Conservation (phyloP, 163 green algal species). For the Smithsoniella earleae region DNA sequence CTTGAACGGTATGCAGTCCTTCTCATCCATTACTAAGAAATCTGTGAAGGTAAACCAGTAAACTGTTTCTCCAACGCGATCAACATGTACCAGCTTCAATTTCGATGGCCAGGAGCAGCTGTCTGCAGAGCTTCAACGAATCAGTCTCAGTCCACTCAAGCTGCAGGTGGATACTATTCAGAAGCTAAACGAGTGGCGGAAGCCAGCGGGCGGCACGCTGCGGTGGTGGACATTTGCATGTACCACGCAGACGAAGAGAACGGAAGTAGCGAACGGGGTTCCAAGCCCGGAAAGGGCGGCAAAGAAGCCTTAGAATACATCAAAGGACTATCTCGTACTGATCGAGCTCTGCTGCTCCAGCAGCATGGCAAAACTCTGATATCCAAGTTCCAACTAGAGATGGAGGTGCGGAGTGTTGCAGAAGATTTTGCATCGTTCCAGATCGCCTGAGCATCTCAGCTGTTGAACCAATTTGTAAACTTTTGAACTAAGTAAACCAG, state of each 20-base stretch:
- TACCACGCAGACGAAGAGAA: background rate
- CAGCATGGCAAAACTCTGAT: conserved; percentile 26
- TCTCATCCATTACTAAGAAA: too few species aligned
- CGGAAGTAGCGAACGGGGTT: too few species aligned
- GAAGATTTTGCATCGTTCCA: too few species aligned
- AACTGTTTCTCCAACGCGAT: too few species aligned
- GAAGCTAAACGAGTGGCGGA: conserved; percentile 16
- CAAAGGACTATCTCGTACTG: background rate
- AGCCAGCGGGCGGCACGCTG: conserved; percentile 15
- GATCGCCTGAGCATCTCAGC: too few species aligned
- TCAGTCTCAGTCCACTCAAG: too few species aligned
- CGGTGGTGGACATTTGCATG: conserved; percentile 28
- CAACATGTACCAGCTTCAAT: too few species aligned
- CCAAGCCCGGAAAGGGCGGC: background rate
- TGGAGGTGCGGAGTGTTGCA: conserved; percentile 25
- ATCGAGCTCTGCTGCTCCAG: conserved; percentile 21
- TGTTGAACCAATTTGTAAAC: too few species aligned
- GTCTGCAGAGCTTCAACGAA: too few species aligned
- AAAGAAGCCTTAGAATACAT: conserved; percentile 12
- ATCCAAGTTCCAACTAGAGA: conserved; percentile 26
- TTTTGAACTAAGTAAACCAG: too few species aligned
- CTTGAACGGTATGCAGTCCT: background rate
- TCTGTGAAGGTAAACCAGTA: too few species aligned
- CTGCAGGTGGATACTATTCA: conserved; percentile 19
- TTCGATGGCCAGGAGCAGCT: too few species aligned